Evolutionary conservation across 495 filamentous ascomycete species (phyloP), one percentile per base, ranked within the genome.

Genomic region (Pseudevernia furfuracea): DNA sequence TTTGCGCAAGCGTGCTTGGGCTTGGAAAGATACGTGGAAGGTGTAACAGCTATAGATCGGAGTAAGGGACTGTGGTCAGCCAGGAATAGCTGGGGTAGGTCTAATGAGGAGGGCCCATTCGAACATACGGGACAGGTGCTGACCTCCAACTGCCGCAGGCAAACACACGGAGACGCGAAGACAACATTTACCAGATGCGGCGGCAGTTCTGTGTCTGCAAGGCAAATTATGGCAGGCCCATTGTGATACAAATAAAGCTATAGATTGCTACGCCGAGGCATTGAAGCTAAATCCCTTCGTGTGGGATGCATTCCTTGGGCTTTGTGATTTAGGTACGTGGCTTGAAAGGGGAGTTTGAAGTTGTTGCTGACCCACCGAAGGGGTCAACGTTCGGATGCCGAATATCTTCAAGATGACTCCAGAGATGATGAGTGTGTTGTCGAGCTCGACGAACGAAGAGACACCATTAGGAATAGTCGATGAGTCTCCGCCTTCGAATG

Each of bases 231-330:
- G 89, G 78, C 82, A 88, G 39, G 89, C 84, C 21, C 84, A 92
- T 70, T 85, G 88, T 59, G 89, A 96, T 73, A 80, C 86, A 65
- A 85, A 86, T 67, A 91, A 89, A 70, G 90, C 95, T 38, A 82
- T 91, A 15, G 82, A 89, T 58, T 89, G 84, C 71, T 97, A 91
- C 73, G 89, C 92, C 62, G 89, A 92, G 63, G 87, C 94, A 11
- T 77, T 97, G 59, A 96, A 92, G 74, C 72, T 87, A 44, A 97
- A 97, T 71, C 92, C 94, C 0, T 96, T 97, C 75, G 92, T 96
- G 84, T 97, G 95, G 94, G 94, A 98, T 79, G 95, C 95, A 0
- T 97, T 96, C 73, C 80, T 86, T 25, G 86, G 82, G n/a, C 77
- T 98, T 6, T 89, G 87, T 64, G 83, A 88, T 65, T 80, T 83